Percentiles rank a stretch among this genome's conserved stretches.
phyloP scores from a whole-genome alignment of 352 stramenopile species.

The Aphanomyces invadans region DNA sequence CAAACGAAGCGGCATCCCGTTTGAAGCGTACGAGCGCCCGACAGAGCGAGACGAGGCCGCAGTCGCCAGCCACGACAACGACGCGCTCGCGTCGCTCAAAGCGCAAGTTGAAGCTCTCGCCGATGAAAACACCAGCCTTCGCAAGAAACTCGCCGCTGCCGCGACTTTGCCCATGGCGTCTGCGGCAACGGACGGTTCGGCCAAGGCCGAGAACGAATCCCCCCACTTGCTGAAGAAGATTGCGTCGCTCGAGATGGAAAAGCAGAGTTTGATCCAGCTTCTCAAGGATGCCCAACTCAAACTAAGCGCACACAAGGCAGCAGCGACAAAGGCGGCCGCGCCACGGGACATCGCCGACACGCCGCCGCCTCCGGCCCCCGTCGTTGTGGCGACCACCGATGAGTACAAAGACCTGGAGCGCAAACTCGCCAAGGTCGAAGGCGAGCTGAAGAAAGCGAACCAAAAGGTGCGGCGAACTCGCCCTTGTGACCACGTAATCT shows the following conservation, averaged over 20 bases:
- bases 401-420: constrained; percentile 38
- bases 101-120: constrained; percentile 22
- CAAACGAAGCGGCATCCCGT: constrained; percentile 36
- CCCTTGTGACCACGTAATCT: too few relatives aligned
- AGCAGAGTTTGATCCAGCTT: constrained; percentile 43
- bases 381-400: constrained; percentile 28
- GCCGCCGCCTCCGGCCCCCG: constrained; percentile 12
- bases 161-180: constrained; percentile 25
- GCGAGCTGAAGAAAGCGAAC: neutral
- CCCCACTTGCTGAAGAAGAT: constrained; percentile 34
- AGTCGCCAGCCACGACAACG: constrained; percentile 33
- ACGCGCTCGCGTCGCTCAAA: neutral
- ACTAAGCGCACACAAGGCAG: constrained; percentile 30
- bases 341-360: constrained; percentile 26
- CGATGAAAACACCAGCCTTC: constrained; percentile 18
- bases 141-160: constrained; percentile 7
- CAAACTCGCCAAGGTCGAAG: constrained; percentile 14
- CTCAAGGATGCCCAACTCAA: constrained; percentile 60
- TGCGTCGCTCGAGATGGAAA: constrained; percentile 49
- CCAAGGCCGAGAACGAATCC: neutral
- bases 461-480: neutral
- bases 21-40: constrained; percentile 27
- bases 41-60: neutral
- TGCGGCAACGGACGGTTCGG: neutral
- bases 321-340: constrained; percentile 20